These are phyloP conservation scores for Silene vulgaris DNA, from an alignment of 179 eudicot species.

Conservation along the genomic window DNA sequence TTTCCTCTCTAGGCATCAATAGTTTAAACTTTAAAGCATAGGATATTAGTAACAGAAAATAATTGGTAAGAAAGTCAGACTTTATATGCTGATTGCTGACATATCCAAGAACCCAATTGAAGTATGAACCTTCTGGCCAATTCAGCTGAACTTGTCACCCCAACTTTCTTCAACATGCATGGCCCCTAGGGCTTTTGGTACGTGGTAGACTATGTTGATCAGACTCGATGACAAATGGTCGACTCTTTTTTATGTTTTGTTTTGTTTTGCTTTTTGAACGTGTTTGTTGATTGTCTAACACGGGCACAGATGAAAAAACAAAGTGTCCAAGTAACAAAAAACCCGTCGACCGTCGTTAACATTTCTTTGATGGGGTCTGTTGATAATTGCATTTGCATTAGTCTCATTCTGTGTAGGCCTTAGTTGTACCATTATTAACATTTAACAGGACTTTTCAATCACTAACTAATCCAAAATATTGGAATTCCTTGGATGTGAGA, in stretches of 20 bases:
- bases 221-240: background rate
- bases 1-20: too few species aligned
- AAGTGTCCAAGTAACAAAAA: background rate
- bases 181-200: background rate
- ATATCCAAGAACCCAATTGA: background rate
- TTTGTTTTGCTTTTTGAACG: too few species aligned
- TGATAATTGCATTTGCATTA: background rate
- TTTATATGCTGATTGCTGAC: background rate
- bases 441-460: background rate
- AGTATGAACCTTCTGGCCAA: background rate
- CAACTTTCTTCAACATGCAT: background rate
- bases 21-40: too few species aligned
- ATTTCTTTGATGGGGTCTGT: background rate
- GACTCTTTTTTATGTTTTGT: too few species aligned
- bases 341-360: background rate
- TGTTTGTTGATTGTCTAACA: background rate
- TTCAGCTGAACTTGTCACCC: background rate
- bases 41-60: background rate
- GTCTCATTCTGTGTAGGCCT: background rate
- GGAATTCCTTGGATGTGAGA: background rate
- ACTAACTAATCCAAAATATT: background rate
- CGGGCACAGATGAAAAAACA: background rate
- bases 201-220: background rate
- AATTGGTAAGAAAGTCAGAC: constrained; percentile 8
- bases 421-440: background rate